Base-by-base conservation (phyloP, 2,329 filamentous ascomycete species). In the Monilinia vaccinii-corymbosi region DNA sequence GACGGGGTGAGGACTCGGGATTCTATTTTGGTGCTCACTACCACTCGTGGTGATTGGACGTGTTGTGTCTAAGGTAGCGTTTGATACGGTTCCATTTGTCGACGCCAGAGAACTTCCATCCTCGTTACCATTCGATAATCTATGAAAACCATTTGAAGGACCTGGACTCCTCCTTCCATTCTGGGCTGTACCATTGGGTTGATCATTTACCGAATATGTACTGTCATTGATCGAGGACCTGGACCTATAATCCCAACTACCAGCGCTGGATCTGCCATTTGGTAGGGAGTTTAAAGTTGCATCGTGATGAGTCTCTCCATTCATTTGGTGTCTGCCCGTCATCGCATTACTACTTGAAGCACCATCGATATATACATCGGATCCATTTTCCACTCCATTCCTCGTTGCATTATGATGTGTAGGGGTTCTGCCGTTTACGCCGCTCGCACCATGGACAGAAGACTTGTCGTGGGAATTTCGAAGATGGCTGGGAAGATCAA, bases 221-320 rank as follows among this genome's bases (percentile, higher is more conserved):
- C 70, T 71, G 5, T 66, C 68, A 61, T 70, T 72, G 21, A 64
- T 63, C 16, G 67, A 70, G 40, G 67, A 67, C 48, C 63, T 66
- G 40, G 67, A 67, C 48, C 63, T 66, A 47, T 69, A 63, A 46
- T 72, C 70, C 69, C 68, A 71, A 53, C 69, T 75, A 63, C 76
- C 78, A 44, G 72, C 73, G 53, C 75, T 76, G 60, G 77, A 75
- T 66, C 76, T 78, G 65, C 79, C 82, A 70, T 86, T 85, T 66
- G 80, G 78, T 69, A 83, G 69, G 42, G 82, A 79, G 72, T 77
- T 81, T 75, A 85, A 81, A 73, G 79, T 85, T 69, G 82, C 79
- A 52, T 71, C 69, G 58, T 65, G 64, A 21, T 62, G 57, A 58
- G 65, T 63, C 51, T 70, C 69, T 23, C 70, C 70, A 66, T 71